Evolutionary conservation across 2,329 filamentous ascomycete species (phyloP).

Genomic region (Arthrinium puccinioides): DNA sequence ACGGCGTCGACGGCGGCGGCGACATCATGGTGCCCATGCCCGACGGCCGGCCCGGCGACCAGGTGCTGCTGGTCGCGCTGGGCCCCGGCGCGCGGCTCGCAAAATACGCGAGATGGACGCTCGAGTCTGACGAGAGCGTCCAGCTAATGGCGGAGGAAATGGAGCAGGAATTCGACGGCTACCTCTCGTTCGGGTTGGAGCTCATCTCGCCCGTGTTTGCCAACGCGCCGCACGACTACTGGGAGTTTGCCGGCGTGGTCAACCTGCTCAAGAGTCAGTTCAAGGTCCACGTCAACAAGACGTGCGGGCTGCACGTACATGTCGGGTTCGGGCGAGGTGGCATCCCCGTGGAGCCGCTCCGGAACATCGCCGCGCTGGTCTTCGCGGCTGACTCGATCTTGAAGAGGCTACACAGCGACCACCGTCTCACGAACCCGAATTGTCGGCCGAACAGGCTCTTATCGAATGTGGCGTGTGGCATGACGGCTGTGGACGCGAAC

Average conservation of each 20-base stretch:
- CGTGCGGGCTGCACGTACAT: neutral
- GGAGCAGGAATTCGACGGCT: too few species aligned
- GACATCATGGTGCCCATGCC: too few species aligned
- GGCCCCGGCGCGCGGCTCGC: too few species aligned
- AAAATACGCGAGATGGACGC: too few species aligned
- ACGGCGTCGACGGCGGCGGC: too few species aligned
- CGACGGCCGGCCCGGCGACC: too few species aligned
- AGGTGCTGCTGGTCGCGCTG: too few species aligned
- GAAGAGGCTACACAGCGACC: neutral
- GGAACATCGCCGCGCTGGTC: neutral
- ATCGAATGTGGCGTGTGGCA: neutral
- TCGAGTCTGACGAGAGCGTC: too few species aligned
- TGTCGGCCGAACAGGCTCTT: neutral
- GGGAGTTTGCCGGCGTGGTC: neutral
- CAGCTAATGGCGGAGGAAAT: too few species aligned
- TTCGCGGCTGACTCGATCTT: neutral
- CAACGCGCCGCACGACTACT: neutral
- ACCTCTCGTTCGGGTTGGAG: neutral
- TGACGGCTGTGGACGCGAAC: neutral
- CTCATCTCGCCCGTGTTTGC: neutral
- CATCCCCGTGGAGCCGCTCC: neutral
- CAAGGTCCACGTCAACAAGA: neutral
- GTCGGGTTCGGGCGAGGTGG: neutral
- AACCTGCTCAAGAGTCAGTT: neutral
- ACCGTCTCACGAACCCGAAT: neutral